Evolutionary conservation across 495 filamentous ascomycete genomes (phyloP).

Genomic region (Lasiosphaeria ovina): DNA sequence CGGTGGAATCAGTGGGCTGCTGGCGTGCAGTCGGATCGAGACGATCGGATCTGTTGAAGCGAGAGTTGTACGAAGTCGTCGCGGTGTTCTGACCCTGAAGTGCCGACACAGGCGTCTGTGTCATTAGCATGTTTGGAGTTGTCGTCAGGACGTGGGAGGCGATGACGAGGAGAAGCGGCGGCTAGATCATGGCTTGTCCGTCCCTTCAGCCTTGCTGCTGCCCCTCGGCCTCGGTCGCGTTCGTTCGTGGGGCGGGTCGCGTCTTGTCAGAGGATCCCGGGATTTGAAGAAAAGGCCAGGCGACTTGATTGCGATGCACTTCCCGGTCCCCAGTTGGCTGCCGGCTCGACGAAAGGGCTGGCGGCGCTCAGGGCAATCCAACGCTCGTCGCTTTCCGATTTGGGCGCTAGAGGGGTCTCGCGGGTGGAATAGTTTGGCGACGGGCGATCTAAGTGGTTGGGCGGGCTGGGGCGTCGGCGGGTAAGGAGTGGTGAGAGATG

Average conservation of each 20-base stretch:
- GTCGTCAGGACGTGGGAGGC: conserved; percentile 17
- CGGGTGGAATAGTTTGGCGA: conserved; percentile 22
- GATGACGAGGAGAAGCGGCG: conserved; percentile 13
- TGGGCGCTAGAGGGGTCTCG: conserved; percentile 26
- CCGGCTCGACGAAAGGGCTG: not conserved
- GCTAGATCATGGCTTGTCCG: conserved; percentile 10
- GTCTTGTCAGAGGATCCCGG: not conserved
- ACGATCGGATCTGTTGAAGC: conserved; percentile 20
- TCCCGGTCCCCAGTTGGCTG: conserved; percentile 3
- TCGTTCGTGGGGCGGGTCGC: not conserved
- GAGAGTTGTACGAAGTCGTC: conserved; percentile 35
- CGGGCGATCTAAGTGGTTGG: conserved; percentile 32
- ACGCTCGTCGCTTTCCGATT: conserved; percentile 8
- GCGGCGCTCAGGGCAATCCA: conserved; percentile 7
- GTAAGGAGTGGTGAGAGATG: conserved; percentile 25
- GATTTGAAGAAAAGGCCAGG: not conserved
- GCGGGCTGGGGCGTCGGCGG: conserved; percentile 27
- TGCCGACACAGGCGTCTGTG: conserved; percentile 49
- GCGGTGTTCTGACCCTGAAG: conserved; percentile 42
- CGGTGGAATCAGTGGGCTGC: conserved; percentile 32
- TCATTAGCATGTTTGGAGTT: conserved; percentile 51
- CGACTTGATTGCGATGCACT: conserved; percentile 6
- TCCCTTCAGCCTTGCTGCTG: conserved; percentile 9
- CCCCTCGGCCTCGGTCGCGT: not conserved
- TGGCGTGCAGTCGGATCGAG: conserved; percentile 20